phyloP scores from a whole-genome alignment of 169 alveolate genomes.

The Plasmodium relictum region DNA sequence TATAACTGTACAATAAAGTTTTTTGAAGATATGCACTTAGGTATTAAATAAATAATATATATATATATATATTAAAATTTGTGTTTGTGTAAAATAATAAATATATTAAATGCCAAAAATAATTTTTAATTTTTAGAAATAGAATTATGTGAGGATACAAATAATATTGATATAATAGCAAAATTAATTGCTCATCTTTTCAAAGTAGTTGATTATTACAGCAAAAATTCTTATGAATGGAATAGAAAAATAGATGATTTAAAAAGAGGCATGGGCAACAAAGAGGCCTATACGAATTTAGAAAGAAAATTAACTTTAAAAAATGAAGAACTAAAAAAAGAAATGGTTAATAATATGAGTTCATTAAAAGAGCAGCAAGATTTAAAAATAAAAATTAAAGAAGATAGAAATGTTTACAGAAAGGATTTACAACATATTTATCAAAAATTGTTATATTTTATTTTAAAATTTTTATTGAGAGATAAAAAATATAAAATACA shows the following conservation, averaged over 20 bases:
- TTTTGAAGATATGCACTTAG: background rate
- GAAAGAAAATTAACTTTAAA: constrained; percentile 65
- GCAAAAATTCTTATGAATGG: constrained; percentile 51
- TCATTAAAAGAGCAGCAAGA: constrained; percentile 56
- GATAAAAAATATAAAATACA: constrained; percentile 44
- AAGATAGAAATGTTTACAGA: constrained; percentile 65
- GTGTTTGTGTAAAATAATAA: background rate
- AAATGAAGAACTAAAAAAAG: constrained; percentile 71
- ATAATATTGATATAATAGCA: constrained; percentile 57
- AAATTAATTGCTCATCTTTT: constrained; percentile 21
- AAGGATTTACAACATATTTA: constrained; percentile 43
- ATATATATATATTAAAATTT: constrained; percentile 8
- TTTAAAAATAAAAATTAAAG: constrained; percentile 61
- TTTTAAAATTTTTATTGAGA: constrained; percentile 27
- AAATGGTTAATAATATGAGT: constrained; percentile 69
- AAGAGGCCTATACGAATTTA: constrained; percentile 41
- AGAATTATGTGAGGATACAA: constrained; percentile 37
- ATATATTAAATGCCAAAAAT: background rate
- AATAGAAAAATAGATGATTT: constrained; percentile 68
- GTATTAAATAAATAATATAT: background rate
- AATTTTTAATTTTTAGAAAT: constrained; percentile 16
- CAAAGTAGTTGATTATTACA: constrained; percentile 54
- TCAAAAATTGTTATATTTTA: constrained; percentile 31
- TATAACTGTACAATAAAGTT: no score
- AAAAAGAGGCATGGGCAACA: constrained; percentile 43